A percentile compares a stretch with the other conserved stretches of the same genome.
Evolutionary conservation across 2,329 filamentous ascomycete species (phyloP).

Genomic region (Pseudocercospora eumusae): DNA sequence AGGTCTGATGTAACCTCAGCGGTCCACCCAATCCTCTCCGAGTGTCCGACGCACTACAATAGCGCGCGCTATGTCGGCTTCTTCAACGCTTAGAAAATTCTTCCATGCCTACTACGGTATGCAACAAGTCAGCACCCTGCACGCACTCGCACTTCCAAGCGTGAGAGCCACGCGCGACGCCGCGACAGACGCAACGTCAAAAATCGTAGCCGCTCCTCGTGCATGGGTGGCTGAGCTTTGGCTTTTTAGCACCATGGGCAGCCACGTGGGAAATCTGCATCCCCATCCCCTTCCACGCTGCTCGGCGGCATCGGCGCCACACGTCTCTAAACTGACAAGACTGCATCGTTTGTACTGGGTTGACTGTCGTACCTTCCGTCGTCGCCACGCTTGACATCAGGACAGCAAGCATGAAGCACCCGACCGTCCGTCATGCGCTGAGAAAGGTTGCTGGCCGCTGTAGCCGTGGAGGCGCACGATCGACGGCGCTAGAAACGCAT

Average conservation of each 20-base stretch:
- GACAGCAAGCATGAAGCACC: constrained; percentile 10
- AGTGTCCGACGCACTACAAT: not conserved
- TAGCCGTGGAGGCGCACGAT: constrained; percentile 25
- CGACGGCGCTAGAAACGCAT: constrained; percentile 26
- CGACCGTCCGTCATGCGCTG: not conserved
- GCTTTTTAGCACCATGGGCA: constrained; percentile 10
- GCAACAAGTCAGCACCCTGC: too few species aligned
- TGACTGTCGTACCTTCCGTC: constrained; percentile 14
- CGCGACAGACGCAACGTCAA: constrained; percentile 4
- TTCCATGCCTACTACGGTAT: not conserved
- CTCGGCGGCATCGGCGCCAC: constrained; percentile 15
- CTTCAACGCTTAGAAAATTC: not conserved
- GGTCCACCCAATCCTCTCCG: not conserved
- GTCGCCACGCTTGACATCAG: constrained; percentile 11
- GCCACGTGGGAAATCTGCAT: constrained; percentile 19
- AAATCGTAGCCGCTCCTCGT: constrained; percentile 6
- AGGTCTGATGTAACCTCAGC: constrained; percentile 15
- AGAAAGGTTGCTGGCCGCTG: constrained; percentile 22
- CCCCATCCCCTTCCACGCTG: constrained; percentile 4
- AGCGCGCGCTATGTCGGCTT: not conserved
- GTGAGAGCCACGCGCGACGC: constrained; percentile 10
- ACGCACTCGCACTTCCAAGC: too few species aligned
- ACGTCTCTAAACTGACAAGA: constrained; percentile 18
- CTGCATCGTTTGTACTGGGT: constrained; percentile 18
- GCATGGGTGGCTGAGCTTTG: not conserved